Base-by-base conservation (phyloP, 2,329 filamentous ascomycete genomes). In the Daldinia sp. region DNA sequence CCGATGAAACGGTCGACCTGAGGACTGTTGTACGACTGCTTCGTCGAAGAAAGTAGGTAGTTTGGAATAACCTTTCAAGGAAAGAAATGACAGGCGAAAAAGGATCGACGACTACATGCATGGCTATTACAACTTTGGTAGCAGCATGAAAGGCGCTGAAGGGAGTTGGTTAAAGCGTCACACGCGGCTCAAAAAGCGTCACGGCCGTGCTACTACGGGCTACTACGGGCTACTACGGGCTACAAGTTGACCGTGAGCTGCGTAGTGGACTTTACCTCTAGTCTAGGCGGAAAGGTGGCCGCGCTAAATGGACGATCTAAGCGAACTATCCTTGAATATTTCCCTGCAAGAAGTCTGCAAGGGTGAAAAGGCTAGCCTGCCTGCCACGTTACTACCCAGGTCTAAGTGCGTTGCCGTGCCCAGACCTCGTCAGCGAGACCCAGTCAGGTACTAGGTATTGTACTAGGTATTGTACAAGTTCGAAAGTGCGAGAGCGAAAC, bases 251-350 rank as follows among this genome's bases (percentile, higher is more conserved):
- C 21, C 39, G 39, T 23, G 39, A 7, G 39, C 21, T 8, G 15
- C 37, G 37, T 43, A 43, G 37, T 43, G 19, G 10, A 43, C 19
- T 43, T 43, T 57, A 55, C 39, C 41, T 61, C 34, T 47, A 15
- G 29, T 56, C 55, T 60, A 59, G 54, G 52, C 48, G 56, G 49
- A 32, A 41, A 23, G 39, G 51, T n/a, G 56, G 19, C 19, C 52
- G 63, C 53, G 53, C 52, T 61, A 61, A n/a, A 55, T 48, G 4
- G 47, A 23, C 25, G 57, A 61, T 64, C 52, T 66, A 66, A 66
- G 59, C 63, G 63, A 66, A 48, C 23, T 41, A 62, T 58, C 47
- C 49, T 27, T 50, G 17, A 50, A 50, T 50, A 19, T 58, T 62
- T 32, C 58, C 52, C 53, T 50, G 35, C 51, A 50, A 48, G 30